Evolutionary conservation across 106 monocot genomes (phyloP), one percentile per base, ranked within the genome.

Genomic region (Chionographis japonica): DNA sequence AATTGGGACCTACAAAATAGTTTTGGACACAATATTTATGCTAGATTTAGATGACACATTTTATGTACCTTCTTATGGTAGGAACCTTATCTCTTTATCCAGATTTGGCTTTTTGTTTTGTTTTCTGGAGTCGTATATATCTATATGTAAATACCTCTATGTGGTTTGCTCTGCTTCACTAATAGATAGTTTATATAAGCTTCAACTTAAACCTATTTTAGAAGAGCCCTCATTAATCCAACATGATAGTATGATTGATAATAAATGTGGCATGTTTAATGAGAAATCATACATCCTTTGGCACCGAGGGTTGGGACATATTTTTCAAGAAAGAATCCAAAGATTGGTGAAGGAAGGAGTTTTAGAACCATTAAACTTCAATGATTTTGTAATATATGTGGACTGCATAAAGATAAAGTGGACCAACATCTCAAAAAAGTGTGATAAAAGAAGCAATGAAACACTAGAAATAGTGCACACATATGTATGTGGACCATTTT

Each of bases 61-160:
- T 43, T 63, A 63, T 63, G 42, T 63, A n/a, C 41, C 63, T 5
- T 42, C 16, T 63, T 63, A n/a, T 63, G 14, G 3, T 46, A 63
- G 42, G 37, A 63, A 46, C 17, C 40, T 43, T 40, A 46, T 63
- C 17, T 43, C 63, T 63, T 15, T 63, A 43, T 42, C 15, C n/a
- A 63, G 13, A 40, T 14, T 63, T 3, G 14, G 41, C 46, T 63
- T 15, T n/a, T 43, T 46, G 2, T 15, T 63, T 41, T 17, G 17
- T 5, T 8, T 43, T 43, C 46, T 1, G 16, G 13, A 43, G 16
- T 8, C 4, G 42, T 3, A n/a, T 2, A 4, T 46, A 12, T 43
- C 6, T 63, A 63, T 17, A 43, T 15, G 46, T 43, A 43, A 11
- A n/a, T n/a, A n/a, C n/a, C n/a, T n/a, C n/a, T n/a, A n/a, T n/a